A percentile compares a stretch with the other conserved stretches of the same genome.
These are phyloP conservation scores for Botrytis medusae DNA, from an alignment of 2,329 filamentous ascomycete genomes.

Conservation along the genomic window DNA sequence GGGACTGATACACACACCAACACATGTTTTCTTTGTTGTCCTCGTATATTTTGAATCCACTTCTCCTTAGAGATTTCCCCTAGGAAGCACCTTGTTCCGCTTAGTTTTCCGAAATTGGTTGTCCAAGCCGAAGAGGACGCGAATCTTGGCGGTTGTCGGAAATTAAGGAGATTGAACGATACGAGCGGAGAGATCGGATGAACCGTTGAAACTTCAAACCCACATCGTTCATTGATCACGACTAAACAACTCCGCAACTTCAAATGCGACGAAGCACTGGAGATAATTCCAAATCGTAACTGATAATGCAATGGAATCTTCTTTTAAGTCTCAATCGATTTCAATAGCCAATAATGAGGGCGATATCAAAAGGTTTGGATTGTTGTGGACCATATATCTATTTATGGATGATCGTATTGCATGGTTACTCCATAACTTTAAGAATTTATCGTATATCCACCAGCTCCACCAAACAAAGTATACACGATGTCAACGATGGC, in stretches of 20 bases:
- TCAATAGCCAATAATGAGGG: background rate
- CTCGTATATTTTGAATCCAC: background rate
- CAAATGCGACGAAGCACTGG: background rate
- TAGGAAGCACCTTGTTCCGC: background rate
- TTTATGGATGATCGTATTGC: background rate
- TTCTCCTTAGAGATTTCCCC: background rate
- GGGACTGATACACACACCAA: background rate
- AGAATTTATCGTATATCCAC: constrained; percentile 2
- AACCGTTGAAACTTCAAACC: background rate
- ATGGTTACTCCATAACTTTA: background rate
- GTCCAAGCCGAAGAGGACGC: background rate
- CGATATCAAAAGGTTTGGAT: background rate
- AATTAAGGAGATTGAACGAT: background rate
- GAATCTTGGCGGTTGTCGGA: background rate
- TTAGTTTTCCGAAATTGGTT: background rate
- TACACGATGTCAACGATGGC: background rate
- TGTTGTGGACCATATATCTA: background rate
- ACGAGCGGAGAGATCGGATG: background rate
- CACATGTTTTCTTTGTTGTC: background rate
- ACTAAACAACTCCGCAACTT: background rate
- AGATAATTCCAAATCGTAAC: background rate
- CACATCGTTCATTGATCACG: background rate
- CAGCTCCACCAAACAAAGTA: constrained; percentile 9
- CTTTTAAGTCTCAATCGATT: background rate
- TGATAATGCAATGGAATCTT: background rate